phyloP scores from a whole-genome alignment of 768 basidiomycete species.

The Tubosaeta sp. region DNA sequence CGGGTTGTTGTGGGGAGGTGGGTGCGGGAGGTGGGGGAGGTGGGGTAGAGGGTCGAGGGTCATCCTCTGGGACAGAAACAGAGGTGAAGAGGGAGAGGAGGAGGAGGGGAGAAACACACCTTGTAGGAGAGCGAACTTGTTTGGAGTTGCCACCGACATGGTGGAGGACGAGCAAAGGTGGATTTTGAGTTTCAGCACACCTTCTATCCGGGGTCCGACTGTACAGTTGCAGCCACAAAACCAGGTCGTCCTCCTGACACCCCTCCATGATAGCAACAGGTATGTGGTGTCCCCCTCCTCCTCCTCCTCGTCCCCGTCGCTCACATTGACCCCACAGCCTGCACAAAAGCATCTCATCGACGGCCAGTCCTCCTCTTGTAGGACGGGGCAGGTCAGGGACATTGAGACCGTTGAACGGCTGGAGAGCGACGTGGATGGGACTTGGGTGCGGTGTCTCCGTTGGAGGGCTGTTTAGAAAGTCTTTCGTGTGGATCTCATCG shows the following conservation, averaged over 20 bases:
- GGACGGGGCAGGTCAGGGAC: slow-evolving; percentile 80
- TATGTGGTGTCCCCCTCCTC: slow-evolving; percentile 21
- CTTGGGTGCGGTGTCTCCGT: slow-evolving; percentile 79
- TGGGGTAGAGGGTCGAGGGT: slow-evolving; percentile 32
- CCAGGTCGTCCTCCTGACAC: neutral
- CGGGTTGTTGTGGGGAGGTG: slow-evolving; percentile 26
- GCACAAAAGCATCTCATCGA: slow-evolving; percentile 88
- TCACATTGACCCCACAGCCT: slow-evolving; percentile 38
- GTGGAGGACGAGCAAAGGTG: slow-evolving; percentile 13
- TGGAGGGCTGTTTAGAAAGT: slow-evolving; percentile 59
- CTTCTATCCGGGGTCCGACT: slow-evolving; percentile 40
- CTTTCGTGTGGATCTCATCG: slow-evolving; percentile 62
- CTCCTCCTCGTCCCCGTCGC: neutral
- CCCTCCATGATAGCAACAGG: slow-evolving; percentile 42
- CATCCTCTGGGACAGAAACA: slow-evolving; percentile 37
- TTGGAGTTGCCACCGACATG: slow-evolving; percentile 90
- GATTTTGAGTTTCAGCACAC: slow-evolving; percentile 6
- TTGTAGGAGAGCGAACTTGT: slow-evolving; percentile 80
- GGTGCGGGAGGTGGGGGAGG: slow-evolving; percentile 18
- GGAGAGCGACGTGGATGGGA: slow-evolving; percentile 73
- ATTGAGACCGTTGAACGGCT: slow-evolving; percentile 84
- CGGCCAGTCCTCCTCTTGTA: slow-evolving; percentile 59
- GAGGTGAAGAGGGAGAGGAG: neutral
- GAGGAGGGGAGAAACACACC: slow-evolving; percentile 42
- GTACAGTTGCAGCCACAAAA: slow-evolving; percentile 37